Evolutionary conservation across 805 yeast species (phyloP), one percentile per base, ranked within the genome.

Genomic region (Babjeviella inositovora): DNA sequence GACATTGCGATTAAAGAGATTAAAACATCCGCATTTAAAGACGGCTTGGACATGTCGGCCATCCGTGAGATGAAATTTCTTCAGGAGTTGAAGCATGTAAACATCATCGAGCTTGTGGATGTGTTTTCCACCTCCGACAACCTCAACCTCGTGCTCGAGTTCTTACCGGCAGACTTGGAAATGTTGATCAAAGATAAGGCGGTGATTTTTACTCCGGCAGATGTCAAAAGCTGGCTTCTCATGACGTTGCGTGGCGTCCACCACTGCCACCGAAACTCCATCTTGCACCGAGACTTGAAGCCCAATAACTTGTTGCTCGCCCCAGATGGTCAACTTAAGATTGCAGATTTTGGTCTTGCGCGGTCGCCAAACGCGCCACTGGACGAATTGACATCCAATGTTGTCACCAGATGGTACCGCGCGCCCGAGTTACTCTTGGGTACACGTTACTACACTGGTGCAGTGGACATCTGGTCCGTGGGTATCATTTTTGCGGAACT

Each of bases 261-360:
- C 41, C 97, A 90, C 41, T 84, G 96, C 41, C 99, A 90, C 42
- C 58, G 98, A 28, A 80, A 85, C 39, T 77, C 70, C 35, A 76
- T 90, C 11, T 51, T 90, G 23, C 99, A 90, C 41, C 65, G 99
- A 33, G 97, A 87, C 55, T 57, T 87, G 35, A 87, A 87, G 44
- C 97, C 97, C 8, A 81, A 80, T 44, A 90, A 90, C 48, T 57
- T 90, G 50, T 54, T 90, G 26, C 53, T 90, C 17, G 76, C 94
- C 0, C 90, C 93, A 0, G 67, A 65, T 29, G 98, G 99, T 1
- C 71, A 76, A 32, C 57, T 90, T 29, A 90, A 90, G 44, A 62
- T 90, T 30, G 98, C 98, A 3, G 99, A 90, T 80, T 90, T 90
- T 54, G 98, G 98, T 34, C 57, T 87, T 21, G 97, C 97, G 0